Conservation (phyloP, 257 asterid species). For the Solanum pimpinellifolium region DNA sequence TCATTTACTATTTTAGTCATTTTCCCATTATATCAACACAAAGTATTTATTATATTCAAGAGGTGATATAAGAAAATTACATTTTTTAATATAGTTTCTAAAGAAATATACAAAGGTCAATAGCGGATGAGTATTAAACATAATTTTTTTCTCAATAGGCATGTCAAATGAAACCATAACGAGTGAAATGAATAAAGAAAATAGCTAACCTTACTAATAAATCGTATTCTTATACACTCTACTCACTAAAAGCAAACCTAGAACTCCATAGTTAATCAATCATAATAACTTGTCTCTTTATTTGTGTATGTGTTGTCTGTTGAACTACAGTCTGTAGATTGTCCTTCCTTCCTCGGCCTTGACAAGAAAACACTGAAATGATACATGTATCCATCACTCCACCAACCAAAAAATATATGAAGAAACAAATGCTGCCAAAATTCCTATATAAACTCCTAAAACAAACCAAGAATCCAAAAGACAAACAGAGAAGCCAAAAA, state of each 20-base stretch:
- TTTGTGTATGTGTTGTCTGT: slow-evolving; percentile 4
- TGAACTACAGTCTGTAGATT: slow-evolving; percentile 9
- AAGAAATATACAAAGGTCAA: background rate
- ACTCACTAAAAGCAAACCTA: background rate
- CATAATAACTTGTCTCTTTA: background rate
- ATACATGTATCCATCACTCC: slow-evolving; percentile 56
- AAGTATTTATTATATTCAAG: background rate
- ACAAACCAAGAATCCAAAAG: slow-evolving; percentile 6
- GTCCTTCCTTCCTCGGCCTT: slow-evolving; percentile 72
- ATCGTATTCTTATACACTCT: fast-evolving
- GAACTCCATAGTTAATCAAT: background rate
- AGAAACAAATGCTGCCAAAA: background rate
- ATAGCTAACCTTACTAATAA: fast-evolving
- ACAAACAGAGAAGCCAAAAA: background rate
- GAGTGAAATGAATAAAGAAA: too few species aligned
- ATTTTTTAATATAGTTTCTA: too few species aligned
- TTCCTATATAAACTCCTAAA: slow-evolving; percentile 29
- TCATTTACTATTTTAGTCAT: too few species aligned
- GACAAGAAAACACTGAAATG: slow-evolving; percentile 74
- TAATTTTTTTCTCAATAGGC: too few species aligned
- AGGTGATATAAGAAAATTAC: background rate
- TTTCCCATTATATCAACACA: background rate
- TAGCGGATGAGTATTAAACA: background rate
- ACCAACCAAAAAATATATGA: background rate
- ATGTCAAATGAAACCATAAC: too few species aligned